These are phyloP conservation scores for Phanerodontia chrysosporium DNA, from an alignment of 768 basidiomycete species.

Conservation along the genomic window DNA sequence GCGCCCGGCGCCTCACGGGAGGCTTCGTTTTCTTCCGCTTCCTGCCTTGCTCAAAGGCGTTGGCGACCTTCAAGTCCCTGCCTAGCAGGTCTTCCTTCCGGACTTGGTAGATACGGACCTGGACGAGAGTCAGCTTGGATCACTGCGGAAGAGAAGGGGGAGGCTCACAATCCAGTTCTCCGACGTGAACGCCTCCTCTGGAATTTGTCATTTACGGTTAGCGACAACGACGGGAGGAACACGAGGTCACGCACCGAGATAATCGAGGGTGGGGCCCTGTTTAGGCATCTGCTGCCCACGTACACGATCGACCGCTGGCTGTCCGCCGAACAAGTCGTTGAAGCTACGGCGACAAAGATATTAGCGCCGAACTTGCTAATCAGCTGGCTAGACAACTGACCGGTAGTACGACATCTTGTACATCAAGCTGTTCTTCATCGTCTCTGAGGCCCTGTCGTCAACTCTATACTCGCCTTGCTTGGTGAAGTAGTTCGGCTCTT, in stretches of 20 bases:
- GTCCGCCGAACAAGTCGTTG: slow-evolving; percentile 79
- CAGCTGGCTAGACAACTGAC: slow-evolving; percentile 32
- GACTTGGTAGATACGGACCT: slow-evolving; percentile 92
- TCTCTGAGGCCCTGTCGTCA: slow-evolving; percentile 74
- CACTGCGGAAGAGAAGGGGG: background rate
- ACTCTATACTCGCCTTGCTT: slow-evolving; percentile 89
- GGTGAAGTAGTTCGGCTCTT: slow-evolving; percentile 93
- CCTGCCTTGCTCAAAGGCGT: slow-evolving; percentile 82
- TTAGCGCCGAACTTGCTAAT: background rate
- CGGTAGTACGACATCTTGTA: slow-evolving; percentile 99
- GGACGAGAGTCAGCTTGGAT: background rate
- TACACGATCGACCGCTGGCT: slow-evolving; percentile 77
- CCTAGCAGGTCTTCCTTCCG: slow-evolving; percentile 92
- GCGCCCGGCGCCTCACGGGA: slow-evolving; percentile 49
- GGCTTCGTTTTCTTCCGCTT: slow-evolving; percentile 84
- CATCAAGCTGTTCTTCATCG: slow-evolving; percentile 97
- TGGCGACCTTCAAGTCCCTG: slow-evolving; percentile 84
- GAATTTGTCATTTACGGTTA: slow-evolving; percentile 3
- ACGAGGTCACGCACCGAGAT: slow-evolving; percentile 54
- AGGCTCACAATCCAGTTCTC: slow-evolving; percentile 96
- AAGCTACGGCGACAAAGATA: slow-evolving; percentile 47
- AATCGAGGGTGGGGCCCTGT: slow-evolving; percentile 78
- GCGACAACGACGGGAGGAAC: background rate
- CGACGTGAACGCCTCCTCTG: slow-evolving; percentile 97
- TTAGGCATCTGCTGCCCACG: slow-evolving; percentile 81